These are phyloP conservation scores for Trypanosoma melophagium DNA, from an alignment of 208 protist genomes.

Conservation along the genomic window DNA sequence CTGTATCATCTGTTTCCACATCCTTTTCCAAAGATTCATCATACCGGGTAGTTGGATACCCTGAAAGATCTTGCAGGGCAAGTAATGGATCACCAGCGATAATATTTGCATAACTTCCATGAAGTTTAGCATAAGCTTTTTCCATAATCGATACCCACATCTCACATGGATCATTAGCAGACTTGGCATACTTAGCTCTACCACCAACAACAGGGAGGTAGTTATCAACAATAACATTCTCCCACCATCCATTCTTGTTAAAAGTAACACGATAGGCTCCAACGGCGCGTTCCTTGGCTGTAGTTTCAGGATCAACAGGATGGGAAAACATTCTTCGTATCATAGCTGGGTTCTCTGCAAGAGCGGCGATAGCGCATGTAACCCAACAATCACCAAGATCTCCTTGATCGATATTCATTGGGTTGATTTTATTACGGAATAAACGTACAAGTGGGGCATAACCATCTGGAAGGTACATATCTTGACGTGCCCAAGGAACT, in stretches of 20 bases:
- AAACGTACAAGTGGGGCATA: conserved; percentile 19
- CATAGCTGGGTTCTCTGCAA: conserved; percentile 49
- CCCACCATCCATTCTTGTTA: conserved; percentile 81
- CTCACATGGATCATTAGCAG: conserved; percentile 53
- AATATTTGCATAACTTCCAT: conserved; percentile 81
- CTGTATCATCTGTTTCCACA: conserved; percentile 7
- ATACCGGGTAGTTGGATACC: conserved; percentile 39
- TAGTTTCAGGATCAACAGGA: conserved; percentile 37
- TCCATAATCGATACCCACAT: conserved; percentile 84
- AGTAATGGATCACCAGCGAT: conserved; percentile 51
- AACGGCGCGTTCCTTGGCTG: conserved; percentile 41
- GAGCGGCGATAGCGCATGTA: conserved; percentile 58
- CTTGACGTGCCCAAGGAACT: conserved; percentile 29
- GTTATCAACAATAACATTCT: conserved; percentile 67
- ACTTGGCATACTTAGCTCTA: conserved; percentile 48
- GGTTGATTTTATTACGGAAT: conserved; percentile 29
- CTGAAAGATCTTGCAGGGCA: conserved; percentile 60
- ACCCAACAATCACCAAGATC: conserved; percentile 68
- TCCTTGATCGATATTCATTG: conserved; percentile 36
- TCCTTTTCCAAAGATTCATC: conserved; percentile 28
- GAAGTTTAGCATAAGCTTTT: conserved; percentile 88
- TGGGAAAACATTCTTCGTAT: conserved; percentile 63
- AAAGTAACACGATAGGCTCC: conserved; percentile 73
- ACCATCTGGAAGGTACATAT: conserved; percentile 28
- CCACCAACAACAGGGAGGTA: conserved; percentile 58